Conservation (phyloP, 2,329 filamentous ascomycete genomes). For the Fusarium sp. region DNA sequence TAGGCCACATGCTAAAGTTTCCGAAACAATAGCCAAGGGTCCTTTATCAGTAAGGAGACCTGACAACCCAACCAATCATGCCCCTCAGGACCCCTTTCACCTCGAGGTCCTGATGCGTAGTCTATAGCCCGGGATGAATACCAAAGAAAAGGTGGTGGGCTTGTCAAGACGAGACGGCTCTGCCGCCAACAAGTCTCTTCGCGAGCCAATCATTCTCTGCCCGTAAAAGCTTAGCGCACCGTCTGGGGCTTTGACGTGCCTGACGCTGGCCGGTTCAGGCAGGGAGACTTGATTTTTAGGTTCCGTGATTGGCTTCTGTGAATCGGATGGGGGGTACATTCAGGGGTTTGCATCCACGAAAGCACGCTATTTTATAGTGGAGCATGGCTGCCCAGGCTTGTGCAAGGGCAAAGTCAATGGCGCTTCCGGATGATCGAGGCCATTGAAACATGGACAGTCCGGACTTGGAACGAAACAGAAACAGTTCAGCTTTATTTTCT, state of each 20-base stretch:
- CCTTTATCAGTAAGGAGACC: neutral
- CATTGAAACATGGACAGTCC: neutral
- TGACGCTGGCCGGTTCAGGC: conserved; percentile 30
- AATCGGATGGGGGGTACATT: neutral
- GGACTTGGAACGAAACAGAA: conserved; percentile 11
- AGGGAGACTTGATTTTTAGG: conserved; percentile 17
- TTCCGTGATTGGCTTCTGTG: conserved; percentile 2
- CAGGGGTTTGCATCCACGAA: conserved; percentile 28
- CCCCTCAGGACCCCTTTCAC: neutral
- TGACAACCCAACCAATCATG: conserved; percentile 4
- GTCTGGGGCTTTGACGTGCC: conserved; percentile 26
- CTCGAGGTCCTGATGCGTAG: conserved; percentile 28
- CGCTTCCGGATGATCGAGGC: conserved; percentile 22
- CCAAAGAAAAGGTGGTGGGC: conserved; percentile 19
- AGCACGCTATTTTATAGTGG: conserved; percentile 27
- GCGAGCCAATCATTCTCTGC: conserved; percentile 24
- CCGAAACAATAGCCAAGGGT: conserved; percentile 29
- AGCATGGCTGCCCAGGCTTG: neutral
- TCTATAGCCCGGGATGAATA: neutral
- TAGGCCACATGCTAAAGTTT: conserved; percentile 29
- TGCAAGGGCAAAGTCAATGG: conserved; percentile 1
- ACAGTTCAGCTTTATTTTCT: neutral
- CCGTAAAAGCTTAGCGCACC: conserved; percentile 34
- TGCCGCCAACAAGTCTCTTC: conserved; percentile 1
- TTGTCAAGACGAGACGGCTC: conserved; percentile 21